Evolutionary conservation across 1,139 yeast genomes (phyloP), one percentile per base, ranked within the genome.

Genomic region (Pichia sp.): DNA sequence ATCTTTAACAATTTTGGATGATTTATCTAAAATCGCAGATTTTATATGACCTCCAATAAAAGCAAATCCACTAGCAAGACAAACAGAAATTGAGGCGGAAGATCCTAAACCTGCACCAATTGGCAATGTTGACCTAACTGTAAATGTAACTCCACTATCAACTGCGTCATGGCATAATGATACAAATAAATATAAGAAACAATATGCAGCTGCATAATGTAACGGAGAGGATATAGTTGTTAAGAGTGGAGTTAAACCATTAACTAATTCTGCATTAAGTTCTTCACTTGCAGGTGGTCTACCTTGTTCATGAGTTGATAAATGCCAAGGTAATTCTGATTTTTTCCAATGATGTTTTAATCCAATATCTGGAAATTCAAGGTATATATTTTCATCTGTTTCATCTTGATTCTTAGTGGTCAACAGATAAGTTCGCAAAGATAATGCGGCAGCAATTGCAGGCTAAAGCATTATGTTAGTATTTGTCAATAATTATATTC

Each of bases 41-140:
- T 54, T 37, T 28, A 83, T 68, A 52, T 76, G 80, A 6, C 76
- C 78, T 1, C 87, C 83, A 28, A 86, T 64, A 29, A 73, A 62
- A 6, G 87, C 71, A 61, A 92, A 68, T 0, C 95, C 92, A 10
- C 94, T 70, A 0, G 96, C 78, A 36, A 92, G 63, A 60, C 95
- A 83, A 11, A 92, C 98, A 0, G 95, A 78, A 22, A 87, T 78
- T 3, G 96, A 81, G 1, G 97, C 98, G 41, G 96, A 86, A 1
- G 96, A 87, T 0, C 99, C 99, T 42, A 92, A 71, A 0, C 99
- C 99, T 1, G 98, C 97, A 28, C 99, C 97, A 44, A 92, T 85
- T 0, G 99, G 98, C 43, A 90, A 69, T 0, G 95, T 82, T 0
- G 96, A 86, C 47, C 92, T 74, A 26, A 87, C 79, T 6, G 79